phyloP scores from a whole-genome alignment of 352 stramenopile genomes.

The Phytophthora agathidicida region DNA sequence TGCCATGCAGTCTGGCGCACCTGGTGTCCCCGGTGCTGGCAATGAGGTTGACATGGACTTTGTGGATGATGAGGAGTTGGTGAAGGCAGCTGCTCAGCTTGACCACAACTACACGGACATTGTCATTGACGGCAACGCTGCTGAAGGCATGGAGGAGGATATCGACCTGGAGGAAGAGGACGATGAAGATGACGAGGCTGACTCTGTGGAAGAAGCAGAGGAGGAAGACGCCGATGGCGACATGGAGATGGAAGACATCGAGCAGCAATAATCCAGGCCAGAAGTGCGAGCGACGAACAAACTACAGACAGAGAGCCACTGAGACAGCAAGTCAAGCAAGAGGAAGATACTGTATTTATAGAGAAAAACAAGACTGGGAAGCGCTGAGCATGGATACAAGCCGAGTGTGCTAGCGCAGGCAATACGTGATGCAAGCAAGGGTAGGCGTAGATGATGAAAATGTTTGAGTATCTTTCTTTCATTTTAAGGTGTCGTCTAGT shows the following conservation, averaged over 20 bases:
- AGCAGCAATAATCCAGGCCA: constrained; percentile 30
- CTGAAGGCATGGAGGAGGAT: constrained; percentile 67
- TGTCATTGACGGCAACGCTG: constrained; percentile 71
- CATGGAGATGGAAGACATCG: constrained; percentile 70
- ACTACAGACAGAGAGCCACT: constrained; percentile 5
- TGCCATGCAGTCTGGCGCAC: constrained; percentile 23
- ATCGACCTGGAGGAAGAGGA: constrained; percentile 78
- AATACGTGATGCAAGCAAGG: background rate
- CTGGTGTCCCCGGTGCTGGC: constrained; percentile 10
- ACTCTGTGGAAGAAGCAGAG: constrained; percentile 72
- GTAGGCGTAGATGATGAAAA: constrained; percentile 21
- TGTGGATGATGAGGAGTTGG: constrained; percentile 85
- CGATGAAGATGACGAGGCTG: constrained; percentile 63
- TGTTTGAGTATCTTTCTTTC: constrained; percentile 43
- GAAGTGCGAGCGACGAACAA: constrained; percentile 4
- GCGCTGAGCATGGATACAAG: constrained; percentile 8
- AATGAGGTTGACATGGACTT: constrained; percentile 72
- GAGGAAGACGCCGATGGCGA: constrained; percentile 79
- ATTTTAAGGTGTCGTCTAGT: constrained; percentile 35
- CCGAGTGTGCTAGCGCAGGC: constrained; percentile 9
- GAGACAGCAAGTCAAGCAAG: constrained; percentile 14
- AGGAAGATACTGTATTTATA: constrained; percentile 76
- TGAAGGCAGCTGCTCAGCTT: constrained; percentile 84
- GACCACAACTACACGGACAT: constrained; percentile 91
- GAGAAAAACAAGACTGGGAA: constrained; percentile 37